Conservation (phyloP, 305 asterid genomes). For the Fraxinus angustifolia region DNA sequence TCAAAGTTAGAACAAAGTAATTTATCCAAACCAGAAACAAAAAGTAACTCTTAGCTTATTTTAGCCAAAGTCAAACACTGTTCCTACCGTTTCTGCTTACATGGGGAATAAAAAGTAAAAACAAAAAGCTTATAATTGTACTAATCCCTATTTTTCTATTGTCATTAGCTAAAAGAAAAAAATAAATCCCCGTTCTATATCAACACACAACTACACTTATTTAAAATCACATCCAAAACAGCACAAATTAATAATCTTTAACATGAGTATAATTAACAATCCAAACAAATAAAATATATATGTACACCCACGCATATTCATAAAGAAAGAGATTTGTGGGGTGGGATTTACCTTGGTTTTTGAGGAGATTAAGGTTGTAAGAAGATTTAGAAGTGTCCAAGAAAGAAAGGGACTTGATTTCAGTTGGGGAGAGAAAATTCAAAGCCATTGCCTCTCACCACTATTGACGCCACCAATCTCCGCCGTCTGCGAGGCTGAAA, state of each 20-base stretch:
- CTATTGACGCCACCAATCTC: slow-evolving; percentile 10
- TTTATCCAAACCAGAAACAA: neutral
- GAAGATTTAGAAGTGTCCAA: slow-evolving; percentile 66
- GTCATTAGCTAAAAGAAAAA: neutral
- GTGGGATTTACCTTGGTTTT: slow-evolving; percentile 48
- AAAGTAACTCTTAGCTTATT: neutral
- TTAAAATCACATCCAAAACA: neutral
- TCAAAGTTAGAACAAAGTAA: neutral
- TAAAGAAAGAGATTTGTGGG: neutral
- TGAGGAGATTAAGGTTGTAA: slow-evolving; percentile 53
- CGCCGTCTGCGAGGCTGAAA: slow-evolving; percentile 4
- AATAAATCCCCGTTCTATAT: neutral
- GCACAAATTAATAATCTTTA: neutral
- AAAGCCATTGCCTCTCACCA: slow-evolving; percentile 53
- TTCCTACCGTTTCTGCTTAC: neutral
- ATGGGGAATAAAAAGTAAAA: neutral
- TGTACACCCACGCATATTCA: neutral
- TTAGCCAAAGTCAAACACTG: neutral
- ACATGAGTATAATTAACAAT: neutral
- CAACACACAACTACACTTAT: neutral
- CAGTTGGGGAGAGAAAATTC: slow-evolving; percentile 61
- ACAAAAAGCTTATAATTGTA: neutral
- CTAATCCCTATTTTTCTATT: neutral
- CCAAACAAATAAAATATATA: neutral
- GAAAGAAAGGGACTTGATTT: slow-evolving; percentile 71